Evolutionary conservation across 345 rosid species (phyloP).

Genomic region (Sonneratia caseolaris): DNA sequence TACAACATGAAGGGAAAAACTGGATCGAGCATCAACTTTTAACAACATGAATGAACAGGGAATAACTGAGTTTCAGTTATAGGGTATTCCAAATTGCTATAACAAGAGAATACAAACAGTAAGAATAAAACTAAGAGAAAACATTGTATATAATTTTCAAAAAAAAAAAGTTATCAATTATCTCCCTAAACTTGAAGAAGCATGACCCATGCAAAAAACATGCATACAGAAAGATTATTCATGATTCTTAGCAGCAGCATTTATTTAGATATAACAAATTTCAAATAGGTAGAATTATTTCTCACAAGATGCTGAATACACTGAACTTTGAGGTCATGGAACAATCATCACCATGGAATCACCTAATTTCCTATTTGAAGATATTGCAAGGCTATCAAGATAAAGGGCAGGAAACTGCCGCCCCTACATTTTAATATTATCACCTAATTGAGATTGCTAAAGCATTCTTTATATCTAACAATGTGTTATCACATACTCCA

Average conservation of each 20-base stretch:
- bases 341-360: neutral
- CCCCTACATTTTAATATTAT: too few species aligned
- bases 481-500: neutral
- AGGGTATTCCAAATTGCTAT: neutral
- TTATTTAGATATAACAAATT: too few species aligned
- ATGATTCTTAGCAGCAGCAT: neutral
- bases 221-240: neutral
- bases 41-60: neutral
- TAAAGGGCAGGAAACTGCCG: neutral
- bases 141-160: too few species aligned
- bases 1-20: slow-evolving; percentile 1
- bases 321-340: neutral
- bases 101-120: neutral
- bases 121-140: too few species aligned
- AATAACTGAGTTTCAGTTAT: neutral
- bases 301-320: too few species aligned
- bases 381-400: neutral
- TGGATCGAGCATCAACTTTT: neutral
- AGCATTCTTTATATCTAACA: too few species aligned
- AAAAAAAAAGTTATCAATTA: too few species aligned
- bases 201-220: neutral
- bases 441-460: too few species aligned
- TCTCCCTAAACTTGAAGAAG: neutral
- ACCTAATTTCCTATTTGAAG: neutral
- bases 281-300: too few species aligned